Base-by-base conservation (phyloP, 1,139 yeast genomes). In the Sporopachydermia cereana region DNA sequence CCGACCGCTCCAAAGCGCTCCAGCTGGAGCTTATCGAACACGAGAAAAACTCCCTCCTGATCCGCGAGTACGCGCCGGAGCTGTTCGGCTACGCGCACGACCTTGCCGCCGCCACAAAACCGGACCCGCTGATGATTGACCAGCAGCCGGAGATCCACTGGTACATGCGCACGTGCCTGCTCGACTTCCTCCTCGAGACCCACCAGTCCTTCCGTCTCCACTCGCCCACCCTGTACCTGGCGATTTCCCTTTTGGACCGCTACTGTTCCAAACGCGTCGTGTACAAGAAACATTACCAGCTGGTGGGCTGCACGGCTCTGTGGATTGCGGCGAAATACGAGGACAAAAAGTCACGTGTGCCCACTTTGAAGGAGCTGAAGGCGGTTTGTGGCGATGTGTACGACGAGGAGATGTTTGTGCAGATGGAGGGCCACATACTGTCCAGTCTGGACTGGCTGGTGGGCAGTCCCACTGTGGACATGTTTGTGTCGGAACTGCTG, bases 251-350 rank as follows among this genome's bases (percentile, higher is more conserved):
- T 51, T 79, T 86, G 42, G 98, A 91, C 63, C 76, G 95, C 51
- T 91, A 91, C 66, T 82, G 95, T 60, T 84, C 96, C 34, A 83
- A 79, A 56, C 73, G 98, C 52, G 82, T 89, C 18, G 95, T 89
- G n/a, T 84, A 82, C 64, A 84, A 84, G 57, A 78, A 88, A 53
- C 97, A 91, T 61, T 88, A 86, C 61, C 96, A 89, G 61, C 68
- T 91, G 51, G 91, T 91, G 14, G 96, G 96, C 2, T 84, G 95
- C 57, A 83, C 96, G 1, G 85, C 96, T 3, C 70, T 91, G 46
- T 89, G 97, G 96, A 78, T 91, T 43, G 96, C 97, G 4, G 86
- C 95, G 46, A 91, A 91, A 63, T 85, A 84, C 61, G 88, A 85
- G 57, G 96, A 88, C 62, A 84, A 84, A 58, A 89, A 89, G 64